phyloP scores from a whole-genome alignment of 176 grass and related monocot genomes.

The Eleusine indica region DNA sequence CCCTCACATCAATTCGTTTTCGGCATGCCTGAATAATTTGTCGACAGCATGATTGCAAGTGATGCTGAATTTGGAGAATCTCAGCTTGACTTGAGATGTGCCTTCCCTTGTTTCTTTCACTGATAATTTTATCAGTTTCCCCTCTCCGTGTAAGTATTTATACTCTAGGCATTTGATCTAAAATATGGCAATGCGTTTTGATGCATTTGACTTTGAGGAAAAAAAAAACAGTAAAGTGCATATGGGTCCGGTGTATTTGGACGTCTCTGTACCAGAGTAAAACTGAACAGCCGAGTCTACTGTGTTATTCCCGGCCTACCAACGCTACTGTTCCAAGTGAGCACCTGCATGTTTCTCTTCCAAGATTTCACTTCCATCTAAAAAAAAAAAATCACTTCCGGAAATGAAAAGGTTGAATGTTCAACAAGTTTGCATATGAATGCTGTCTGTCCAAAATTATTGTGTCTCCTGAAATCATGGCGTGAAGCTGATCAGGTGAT shows the following conservation, averaged over 20 bases:
- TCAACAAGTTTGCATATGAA: not conserved
- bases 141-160: not conserved
- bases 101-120: not conserved
- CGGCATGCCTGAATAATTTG: constrained; percentile 27
- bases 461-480: not conserved
- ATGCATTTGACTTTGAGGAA: not conserved
- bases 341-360: not conserved
- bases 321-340: not conserved
- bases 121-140: not conserved
- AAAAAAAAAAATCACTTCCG: not conserved
- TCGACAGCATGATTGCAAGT: constrained; percentile 43
- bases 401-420: not conserved
- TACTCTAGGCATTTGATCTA: too few relatives aligned
- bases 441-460: not conserved
- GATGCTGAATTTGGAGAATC: constrained; percentile 35
- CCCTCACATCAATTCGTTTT: constrained; percentile 11
- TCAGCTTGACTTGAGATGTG: not conserved
- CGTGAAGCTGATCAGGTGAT: not conserved
- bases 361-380: not conserved
- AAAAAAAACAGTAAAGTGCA: not conserved
- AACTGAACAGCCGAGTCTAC: not conserved
- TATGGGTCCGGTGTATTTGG: not conserved
- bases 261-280: constrained; percentile 1
- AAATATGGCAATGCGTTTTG: not conserved
- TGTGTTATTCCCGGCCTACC: not conserved